Base-by-base conservation (phyloP, 257 asterid genomes). In the Solanum bulbocastanum region DNA sequence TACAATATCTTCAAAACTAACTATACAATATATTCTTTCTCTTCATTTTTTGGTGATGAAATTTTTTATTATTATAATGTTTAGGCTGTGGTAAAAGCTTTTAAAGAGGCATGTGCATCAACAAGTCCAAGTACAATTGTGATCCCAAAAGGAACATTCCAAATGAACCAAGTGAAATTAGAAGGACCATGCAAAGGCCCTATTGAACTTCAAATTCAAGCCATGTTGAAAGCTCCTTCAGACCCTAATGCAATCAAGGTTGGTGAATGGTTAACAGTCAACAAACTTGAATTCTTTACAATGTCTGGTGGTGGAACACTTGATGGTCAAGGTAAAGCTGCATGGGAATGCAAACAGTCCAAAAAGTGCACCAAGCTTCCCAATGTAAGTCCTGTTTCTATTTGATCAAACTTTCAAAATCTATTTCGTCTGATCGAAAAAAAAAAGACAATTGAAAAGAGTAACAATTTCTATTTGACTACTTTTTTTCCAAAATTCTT, bases 181-280 rank as follows among this genome's bases (percentile, higher is more conserved):
- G 87, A 78, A 71, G 93, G 93, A 20, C 93, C 93, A 20, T 91
- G 93, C 74, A 86, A 87, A 39, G 89, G 78, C 23, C 88, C 90
- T 1, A 44, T 89, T 42, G 88, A 85, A 5, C 88, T 90, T 60
- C 87, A 85, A 87, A 88, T 81, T 9, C 10, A 85, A 35, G 88
- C 86, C 66, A 90, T 83, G n/a, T 74, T 89, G 42, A 58, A 83
- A 78, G 93, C 93, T 3, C 93, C 93, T 3, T 35, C 88, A 7
- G 87, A 88, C 22, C 86, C 88, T 20, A 23, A 27, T 32, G 39
- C 37, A 10, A 87, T 91, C 62, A 89, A 86, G 23, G 35, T 52
- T 32, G 79, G 83, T 32, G 91, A 81, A 52, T 89, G 93, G 91
- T 52, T 91, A 39, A 68, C 82, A 10, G 36, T 91, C 39, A 52